These are phyloP conservation scores for Botrytis medusae DNA, from an alignment of 2,329 filamentous ascomycete species.

Conservation along the genomic window DNA sequence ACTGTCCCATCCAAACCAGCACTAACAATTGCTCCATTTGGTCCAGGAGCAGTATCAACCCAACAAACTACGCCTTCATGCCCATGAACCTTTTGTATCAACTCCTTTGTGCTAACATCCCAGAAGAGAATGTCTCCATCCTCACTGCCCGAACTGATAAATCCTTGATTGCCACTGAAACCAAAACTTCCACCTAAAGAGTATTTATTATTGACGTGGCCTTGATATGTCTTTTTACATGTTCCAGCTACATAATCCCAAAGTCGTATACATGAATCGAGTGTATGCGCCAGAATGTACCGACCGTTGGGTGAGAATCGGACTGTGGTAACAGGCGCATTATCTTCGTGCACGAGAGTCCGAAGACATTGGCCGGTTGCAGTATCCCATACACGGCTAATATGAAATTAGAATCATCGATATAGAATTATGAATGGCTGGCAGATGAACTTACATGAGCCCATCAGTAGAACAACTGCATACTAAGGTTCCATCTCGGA, in stretches of 20 bases:
- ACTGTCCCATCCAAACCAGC: slow-evolving; percentile 63
- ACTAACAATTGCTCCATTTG: slow-evolving; percentile 55
- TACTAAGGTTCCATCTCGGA: slow-evolving; percentile 86
- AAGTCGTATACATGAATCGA: slow-evolving; percentile 84
- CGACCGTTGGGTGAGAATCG: slow-evolving; percentile 93
- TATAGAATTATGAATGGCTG: not conserved
- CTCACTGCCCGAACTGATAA: slow-evolving; percentile 82
- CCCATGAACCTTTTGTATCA: slow-evolving; percentile 67
- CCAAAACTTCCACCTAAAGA: slow-evolving; percentile 86
- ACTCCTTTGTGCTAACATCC: slow-evolving; percentile 83
- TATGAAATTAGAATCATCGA: slow-evolving; percentile 19
- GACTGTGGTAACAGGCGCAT: slow-evolving; percentile 83
- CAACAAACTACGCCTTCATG: slow-evolving; percentile 62
- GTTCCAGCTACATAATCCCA: slow-evolving; percentile 94
- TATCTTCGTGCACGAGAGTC: slow-evolving; percentile 94
- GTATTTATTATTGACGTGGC: slow-evolving; percentile 80
- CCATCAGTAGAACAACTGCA: slow-evolving; percentile 91
- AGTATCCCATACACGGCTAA: slow-evolving; percentile 88
- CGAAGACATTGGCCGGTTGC: slow-evolving; percentile 91
- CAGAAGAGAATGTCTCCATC: slow-evolving; percentile 83
- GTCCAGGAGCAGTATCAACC: slow-evolving; percentile 60
- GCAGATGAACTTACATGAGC: slow-evolving; percentile 61
- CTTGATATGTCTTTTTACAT: slow-evolving; percentile 96
- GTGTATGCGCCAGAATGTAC: slow-evolving; percentile 86
- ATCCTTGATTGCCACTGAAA: slow-evolving; percentile 55